Evolutionary conservation across 208 protist genomes (phyloP), one percentile per base, ranked within the genome.

Genomic region (Crithidia mellificae): DNA sequence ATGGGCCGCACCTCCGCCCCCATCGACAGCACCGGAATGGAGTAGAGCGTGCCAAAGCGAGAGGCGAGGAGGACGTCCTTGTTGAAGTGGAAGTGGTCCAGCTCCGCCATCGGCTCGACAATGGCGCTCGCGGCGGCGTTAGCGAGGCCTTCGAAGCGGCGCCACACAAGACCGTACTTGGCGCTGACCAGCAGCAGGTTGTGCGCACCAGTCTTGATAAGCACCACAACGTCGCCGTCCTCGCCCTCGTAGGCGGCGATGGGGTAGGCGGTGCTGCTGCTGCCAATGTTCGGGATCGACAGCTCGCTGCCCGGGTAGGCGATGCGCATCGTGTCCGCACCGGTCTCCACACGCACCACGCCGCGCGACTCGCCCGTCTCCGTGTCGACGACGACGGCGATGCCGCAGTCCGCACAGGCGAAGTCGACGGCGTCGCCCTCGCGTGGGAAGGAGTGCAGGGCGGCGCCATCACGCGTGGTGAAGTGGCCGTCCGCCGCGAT

Each of bases 81-180:
- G 63, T 89, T 86, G 56, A 96, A 92, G 46, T 85, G 74, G 55
- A 96, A 94, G 67, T 90, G 88, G 65, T 96, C 91, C 4, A 90
- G 59, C 12, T 54, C 15, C 30, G 38, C 68, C 50, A 74, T 52
- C 17, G 80, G 83, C 34, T 85, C 72, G 19, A 71, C 74, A 54
- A 96, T 85, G 17, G 83, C 53, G 44, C 72, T 77, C 17, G 73
- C 83, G 19, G 77, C 67, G 44, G 76, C 74, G 54, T 67, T 62
- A 12, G 83, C 70, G 6, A 96, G 78, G 4, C 83, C 87, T 53
- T 96, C 91, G 30, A 44, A 55, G 38, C 91, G 85, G 63, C 90
- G 77, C 88, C 91, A 96, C 39, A 88, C 39, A 5, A 87, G 49
- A 3, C 77, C 83, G 1, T 41, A 30, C 8, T 62, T 39, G 1